Conservation (phyloP, 2,329 filamentous ascomycete genomes). For the Trichoderma gracile region DNA sequence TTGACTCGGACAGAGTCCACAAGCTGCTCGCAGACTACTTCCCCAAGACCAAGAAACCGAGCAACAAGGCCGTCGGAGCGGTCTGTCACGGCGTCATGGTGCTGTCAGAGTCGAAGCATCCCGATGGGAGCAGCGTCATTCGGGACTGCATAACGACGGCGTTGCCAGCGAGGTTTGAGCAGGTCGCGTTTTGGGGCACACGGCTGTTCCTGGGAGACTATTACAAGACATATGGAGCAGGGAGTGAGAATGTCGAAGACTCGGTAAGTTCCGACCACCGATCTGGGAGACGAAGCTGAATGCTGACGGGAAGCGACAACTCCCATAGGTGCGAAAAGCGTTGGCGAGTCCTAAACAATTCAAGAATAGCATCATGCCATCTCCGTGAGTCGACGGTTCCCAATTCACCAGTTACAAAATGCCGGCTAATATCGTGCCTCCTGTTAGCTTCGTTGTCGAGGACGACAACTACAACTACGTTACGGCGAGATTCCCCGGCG, state of each 20-base stretch:
- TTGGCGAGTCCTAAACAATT: conserved; percentile 48
- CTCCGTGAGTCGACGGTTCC: conserved; percentile 42
- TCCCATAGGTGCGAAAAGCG: conserved; percentile 45
- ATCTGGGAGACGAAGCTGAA: not conserved
- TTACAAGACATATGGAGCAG: conserved; percentile 57
- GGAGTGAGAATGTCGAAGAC: conserved; percentile 51
- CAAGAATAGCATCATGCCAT: conserved; percentile 45
- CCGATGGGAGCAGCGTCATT: conserved; percentile 48
- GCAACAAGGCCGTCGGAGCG: conserved; percentile 48
- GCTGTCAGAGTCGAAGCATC: conserved; percentile 45
- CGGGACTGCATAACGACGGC: conserved; percentile 51
- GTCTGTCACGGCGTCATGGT: conserved; percentile 57
- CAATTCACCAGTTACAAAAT: not conserved
- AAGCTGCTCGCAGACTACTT: conserved; percentile 49
- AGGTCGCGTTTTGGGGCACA: conserved; percentile 51
- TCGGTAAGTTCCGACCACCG: conserved; percentile 39
- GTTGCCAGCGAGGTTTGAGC: conserved; percentile 51
- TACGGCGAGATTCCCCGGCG: conserved; percentile 49
- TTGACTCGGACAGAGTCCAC: conserved; percentile 50
- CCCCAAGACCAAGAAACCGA: conserved; percentile 47
- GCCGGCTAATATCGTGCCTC: not conserved
- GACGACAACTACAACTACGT: conserved; percentile 53
- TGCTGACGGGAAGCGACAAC: not conserved
- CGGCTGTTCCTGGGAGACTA: conserved; percentile 53
- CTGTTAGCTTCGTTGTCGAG: conserved; percentile 50